Base-by-base conservation (phyloP, 2,329 filamentous ascomycete genomes). In the Penicillium sp. region DNA sequence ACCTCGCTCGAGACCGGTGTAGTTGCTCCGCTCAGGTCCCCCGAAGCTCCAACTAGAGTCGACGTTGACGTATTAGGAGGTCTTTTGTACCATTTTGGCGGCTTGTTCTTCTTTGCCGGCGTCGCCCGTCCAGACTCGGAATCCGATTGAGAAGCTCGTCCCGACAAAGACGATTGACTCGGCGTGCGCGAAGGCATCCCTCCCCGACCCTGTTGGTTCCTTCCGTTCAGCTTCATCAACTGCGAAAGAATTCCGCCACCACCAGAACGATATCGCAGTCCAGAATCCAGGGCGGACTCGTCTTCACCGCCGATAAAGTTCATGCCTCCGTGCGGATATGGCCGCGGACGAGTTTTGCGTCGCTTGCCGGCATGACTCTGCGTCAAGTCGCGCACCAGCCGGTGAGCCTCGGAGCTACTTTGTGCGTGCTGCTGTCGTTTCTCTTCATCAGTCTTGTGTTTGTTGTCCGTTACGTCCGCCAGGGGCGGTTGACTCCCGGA, bases 51-150 rank as follows among this genome's bases (percentile, higher is more conserved):
- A n/a, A 66, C 60, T 46, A 71, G 37, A 1, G 67, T 69, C 4
- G 70, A 66, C 0, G 66, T 66, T 0, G 70, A 70, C 1, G 59
- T 61, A 31, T 70, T 70, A 2, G 59, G 60, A 1, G 60, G 66
- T 19, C 70, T 72, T 36, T 74, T 72, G 52, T 75, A 76, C 74
- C 74, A 76, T 57, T 73, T 75, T 9, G 58, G 24, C 27, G 59
- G 54, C 43, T 66, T 69, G 27, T 22, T 40, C 10, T 63, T 69
- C 58, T 65, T 65, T 9, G 65, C 59, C 5, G 58, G 62, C 18
- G 46, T 55, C 16, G 11, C 31, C 18, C 55, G 31, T 18, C 56
- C 65, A 1, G 63, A 58, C 10, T 39, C 50, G 0, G 55, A 46
- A 4, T 27, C 49, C 6, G 46, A 50, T 11, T 22, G n/a, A 16